These are phyloP conservation scores for Rubroboletus satanas DNA, from an alignment of 768 basidiomycete species.

Conservation along the genomic window DNA sequence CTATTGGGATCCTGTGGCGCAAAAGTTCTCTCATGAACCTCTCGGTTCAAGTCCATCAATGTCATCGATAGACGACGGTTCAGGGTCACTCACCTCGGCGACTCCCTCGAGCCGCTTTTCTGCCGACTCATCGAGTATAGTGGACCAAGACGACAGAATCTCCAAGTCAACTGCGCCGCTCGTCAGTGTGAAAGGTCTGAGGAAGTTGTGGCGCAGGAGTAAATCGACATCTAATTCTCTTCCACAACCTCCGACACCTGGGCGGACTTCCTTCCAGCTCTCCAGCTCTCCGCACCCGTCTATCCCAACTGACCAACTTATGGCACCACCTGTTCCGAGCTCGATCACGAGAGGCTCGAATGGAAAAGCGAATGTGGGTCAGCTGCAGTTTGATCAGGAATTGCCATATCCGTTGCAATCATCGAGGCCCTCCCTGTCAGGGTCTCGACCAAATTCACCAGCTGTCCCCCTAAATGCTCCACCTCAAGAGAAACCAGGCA, in stretches of 20 bases:
- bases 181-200: conserved; percentile 71
- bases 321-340: conserved; percentile 27
- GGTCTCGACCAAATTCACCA: conserved; percentile 30
- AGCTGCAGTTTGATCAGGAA: conserved; percentile 65
- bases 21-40: conserved; percentile 21
- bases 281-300: conserved; percentile 32
- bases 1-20: conserved; percentile 42
- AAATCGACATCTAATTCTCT: conserved; percentile 38
- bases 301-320: conserved; percentile 31
- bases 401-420: conserved; percentile 45
- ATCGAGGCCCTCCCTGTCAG: conserved; percentile 34
- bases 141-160: conserved; percentile 29
- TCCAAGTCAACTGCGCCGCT: conserved; percentile 43
- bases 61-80: conserved; percentile 22
- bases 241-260: conserved; percentile 35
- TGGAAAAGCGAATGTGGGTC: conserved; percentile 36
- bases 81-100: conserved; percentile 18
- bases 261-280: conserved; percentile 35
- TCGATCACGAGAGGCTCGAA: conserved; percentile 12
- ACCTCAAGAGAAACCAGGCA: conserved; percentile 42
- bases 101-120: conserved; percentile 68
- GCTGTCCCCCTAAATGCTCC: conserved; percentile 13
- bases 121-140: conserved; percentile 53
- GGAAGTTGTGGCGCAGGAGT: conserved; percentile 76
- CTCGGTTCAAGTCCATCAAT: conserved; percentile 21